Evolutionary conservation across 495 filamentous ascomycete species (phyloP).

Genomic region (Thermothielavioides terrestris): DNA sequence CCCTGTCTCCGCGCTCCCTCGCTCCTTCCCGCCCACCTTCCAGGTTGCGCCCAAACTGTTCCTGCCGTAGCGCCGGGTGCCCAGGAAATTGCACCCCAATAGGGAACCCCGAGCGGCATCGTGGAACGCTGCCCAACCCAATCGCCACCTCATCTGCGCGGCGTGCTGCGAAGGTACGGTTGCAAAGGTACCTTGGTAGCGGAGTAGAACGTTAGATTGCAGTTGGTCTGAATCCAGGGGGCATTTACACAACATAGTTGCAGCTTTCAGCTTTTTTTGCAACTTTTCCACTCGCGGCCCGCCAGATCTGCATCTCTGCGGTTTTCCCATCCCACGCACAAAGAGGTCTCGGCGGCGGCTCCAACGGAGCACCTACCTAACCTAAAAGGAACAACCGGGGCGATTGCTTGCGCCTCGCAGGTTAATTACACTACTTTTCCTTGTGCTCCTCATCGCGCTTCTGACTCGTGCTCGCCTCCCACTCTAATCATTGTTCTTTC

Average conservation of each 20-base stretch:
- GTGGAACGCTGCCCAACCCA: slow-evolving; percentile 2
- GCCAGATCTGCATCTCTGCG: not conserved
- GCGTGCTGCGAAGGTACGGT: not conserved
- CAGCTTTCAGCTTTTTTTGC: too few species aligned
- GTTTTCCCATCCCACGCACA: not conserved
- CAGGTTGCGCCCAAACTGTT: slow-evolving; percentile 16
- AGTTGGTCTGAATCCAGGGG: too few species aligned
- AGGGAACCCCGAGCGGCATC: slow-evolving; percentile 6
- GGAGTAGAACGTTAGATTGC: too few species aligned
- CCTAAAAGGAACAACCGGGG: not conserved
- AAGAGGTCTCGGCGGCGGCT: too few species aligned
- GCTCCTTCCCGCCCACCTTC: slow-evolving; percentile 7
- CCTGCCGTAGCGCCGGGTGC: slow-evolving; percentile 31
- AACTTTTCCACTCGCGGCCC: not conserved
- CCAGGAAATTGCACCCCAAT: slow-evolving; percentile 19
- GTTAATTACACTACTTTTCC: not conserved
- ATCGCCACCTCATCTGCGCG: slow-evolving; percentile 1
- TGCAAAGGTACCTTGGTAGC: too few species aligned
- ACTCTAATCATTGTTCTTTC: not conserved
- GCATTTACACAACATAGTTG: too few species aligned
- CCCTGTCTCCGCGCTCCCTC: not conserved
- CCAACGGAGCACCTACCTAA: not conserved
- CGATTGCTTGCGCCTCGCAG: not conserved
- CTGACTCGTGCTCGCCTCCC: slow-evolving; percentile 1
- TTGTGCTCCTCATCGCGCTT: not conserved